Evolutionary conservation across 2,329 filamentous ascomycete species (phyloP), one percentile per base, ranked within the genome.

Genomic region (Magnaporthales sp.): DNA sequence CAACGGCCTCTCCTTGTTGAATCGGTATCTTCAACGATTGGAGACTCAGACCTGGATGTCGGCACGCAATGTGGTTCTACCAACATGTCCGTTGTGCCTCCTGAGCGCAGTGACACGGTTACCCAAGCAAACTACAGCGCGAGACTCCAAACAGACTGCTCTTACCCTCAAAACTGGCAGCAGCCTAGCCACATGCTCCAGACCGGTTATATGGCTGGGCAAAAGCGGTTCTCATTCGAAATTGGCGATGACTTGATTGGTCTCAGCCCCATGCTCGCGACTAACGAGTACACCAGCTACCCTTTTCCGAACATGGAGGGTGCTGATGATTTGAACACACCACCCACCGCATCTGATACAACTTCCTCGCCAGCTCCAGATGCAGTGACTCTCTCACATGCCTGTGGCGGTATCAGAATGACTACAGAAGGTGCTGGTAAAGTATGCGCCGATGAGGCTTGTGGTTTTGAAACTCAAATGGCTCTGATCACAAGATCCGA

Each of bases 161-260:
- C 38, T 1, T 51, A n/a, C 15, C 63, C 51, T 22, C 63, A 64
- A 27, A 54, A 7, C 19, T 27, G 15, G 24, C 63, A 38, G 26
- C 63, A 13, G 31, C 30, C 8, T 32, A 24, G 24, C 63, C 38
- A 64, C 13, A 27, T 51, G 8, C 19, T 32, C n/a, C 30, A 29
- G 26, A 24, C 6, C 13, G 19, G 19, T 7, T 13, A 27, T 22
- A n/a, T 51, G 1, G 7, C 19, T 7, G 38, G 51, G 19, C 24
- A 54, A 22, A 64, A 27, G 38, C 63, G 63, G 1, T 66, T 66
- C 19, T 66, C 65, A 10, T 66, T 66, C 19, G 56, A 63, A 51
- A 9, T 46, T 22, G 65, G 65, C 29, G 65, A 66, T 24, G 65
- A 66, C 24, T 46, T 26, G 13, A 31, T 63, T 22, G 15, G 19